phyloP scores from a whole-genome alignment of 1,284 basidiomycete genomes.

The Entoloma clypeatum region DNA sequence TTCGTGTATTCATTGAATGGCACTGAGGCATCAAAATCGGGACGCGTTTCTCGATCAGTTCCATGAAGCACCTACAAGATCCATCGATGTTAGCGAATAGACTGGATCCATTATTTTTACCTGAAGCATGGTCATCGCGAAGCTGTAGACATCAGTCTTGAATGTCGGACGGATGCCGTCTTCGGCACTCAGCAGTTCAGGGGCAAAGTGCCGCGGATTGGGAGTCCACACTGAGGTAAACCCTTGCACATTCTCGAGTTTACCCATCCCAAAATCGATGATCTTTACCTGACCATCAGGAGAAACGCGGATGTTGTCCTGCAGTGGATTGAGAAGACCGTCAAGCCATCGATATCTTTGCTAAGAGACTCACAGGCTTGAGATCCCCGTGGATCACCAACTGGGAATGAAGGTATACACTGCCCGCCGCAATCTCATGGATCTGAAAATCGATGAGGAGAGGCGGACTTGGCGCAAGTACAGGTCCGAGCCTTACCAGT shows the following conservation, averaged over 20 bases:
- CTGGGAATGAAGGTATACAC: slow-evolving; percentile 50
- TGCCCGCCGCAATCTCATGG: slow-evolving; percentile 48
- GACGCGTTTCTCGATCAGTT: background rate
- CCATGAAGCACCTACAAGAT: slow-evolving; percentile 1
- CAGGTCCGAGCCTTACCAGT: background rate
- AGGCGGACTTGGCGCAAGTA: background rate
- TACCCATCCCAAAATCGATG: background rate
- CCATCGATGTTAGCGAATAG: background rate
- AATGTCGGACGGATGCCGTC: slow-evolving; percentile 1
- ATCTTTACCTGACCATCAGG: slow-evolving; percentile 38
- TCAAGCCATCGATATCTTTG: slow-evolving; percentile 1
- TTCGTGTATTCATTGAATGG: background rate
- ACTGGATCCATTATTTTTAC: background rate
- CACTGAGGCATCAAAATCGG: background rate
- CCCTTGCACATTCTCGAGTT: background rate
- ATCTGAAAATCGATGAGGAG: slow-evolving; percentile 29
- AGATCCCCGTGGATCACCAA: slow-evolving; percentile 55
- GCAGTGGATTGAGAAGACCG: slow-evolving; percentile 5
- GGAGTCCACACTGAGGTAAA: background rate
- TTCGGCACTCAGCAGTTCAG: background rate
- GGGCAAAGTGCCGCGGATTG: background rate
- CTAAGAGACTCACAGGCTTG: slow-evolving; percentile 41
- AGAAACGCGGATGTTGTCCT: slow-evolving; percentile 61
- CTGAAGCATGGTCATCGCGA: slow-evolving; percentile 4
- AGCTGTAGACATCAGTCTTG: slow-evolving; percentile 1